phyloP scores from a whole-genome alignment of 2,329 filamentous ascomycete genomes.

The Ceratocystis papillata region DNA sequence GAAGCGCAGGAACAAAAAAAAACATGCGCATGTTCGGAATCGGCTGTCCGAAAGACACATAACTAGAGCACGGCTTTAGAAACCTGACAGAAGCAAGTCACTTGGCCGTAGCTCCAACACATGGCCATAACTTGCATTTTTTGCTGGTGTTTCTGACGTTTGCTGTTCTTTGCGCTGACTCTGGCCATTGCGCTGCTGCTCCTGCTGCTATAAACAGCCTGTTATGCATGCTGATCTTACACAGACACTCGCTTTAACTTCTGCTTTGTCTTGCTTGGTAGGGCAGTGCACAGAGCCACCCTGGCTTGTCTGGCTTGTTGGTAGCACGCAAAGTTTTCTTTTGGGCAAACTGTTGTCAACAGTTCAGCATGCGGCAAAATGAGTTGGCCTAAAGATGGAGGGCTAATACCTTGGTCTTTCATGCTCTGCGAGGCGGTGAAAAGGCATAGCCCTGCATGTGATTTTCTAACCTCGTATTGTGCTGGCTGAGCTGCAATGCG shows the following conservation, averaged over 20 bases:
- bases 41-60: background rate
- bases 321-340: background rate
- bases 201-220: conserved; percentile 1
- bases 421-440: background rate
- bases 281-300: background rate
- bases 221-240: conserved; percentile 1
- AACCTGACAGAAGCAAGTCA: background rate
- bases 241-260: background rate
- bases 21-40: background rate
- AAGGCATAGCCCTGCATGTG: background rate
- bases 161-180: background rate
- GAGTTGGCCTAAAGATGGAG: background rate
- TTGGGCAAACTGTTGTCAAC: background rate
- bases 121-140: background rate
- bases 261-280: background rate
- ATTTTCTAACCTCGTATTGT: conserved; percentile 6
- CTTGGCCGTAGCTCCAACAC: background rate
- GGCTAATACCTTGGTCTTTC: background rate
- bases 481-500: background rate
- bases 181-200: background rate
- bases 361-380: background rate
- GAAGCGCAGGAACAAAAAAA: too few species aligned
- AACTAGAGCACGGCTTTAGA: background rate
- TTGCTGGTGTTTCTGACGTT: background rate
- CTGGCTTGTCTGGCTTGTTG: too few species aligned